Conservation (phyloP, 805 yeast genomes). For the Tetrapisispora arboricola region DNA sequence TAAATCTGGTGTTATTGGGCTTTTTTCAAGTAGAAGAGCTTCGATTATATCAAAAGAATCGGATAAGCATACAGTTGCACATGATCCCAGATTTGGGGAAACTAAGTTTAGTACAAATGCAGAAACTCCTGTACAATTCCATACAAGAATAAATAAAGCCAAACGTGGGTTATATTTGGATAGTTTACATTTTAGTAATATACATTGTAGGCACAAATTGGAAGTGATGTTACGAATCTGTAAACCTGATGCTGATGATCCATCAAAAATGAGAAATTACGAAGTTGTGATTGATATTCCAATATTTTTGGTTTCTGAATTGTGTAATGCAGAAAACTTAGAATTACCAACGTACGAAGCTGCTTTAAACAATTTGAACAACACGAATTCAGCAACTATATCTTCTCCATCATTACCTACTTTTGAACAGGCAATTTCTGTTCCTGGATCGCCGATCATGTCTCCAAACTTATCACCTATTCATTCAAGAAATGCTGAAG, state of each 20-base stretch:
- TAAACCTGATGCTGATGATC: slow-evolving; percentile 41
- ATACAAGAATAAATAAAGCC: slow-evolving; percentile 18
- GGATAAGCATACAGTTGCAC: not conserved
- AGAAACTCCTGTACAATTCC: slow-evolving; percentile 13
- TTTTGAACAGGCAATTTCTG: slow-evolving; percentile 53
- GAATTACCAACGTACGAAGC: slow-evolving; percentile 31
- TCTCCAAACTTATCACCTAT: slow-evolving; percentile 15
- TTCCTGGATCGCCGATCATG: slow-evolving; percentile 37
- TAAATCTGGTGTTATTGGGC: slow-evolving; percentile 1
- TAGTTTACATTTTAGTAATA: slow-evolving; percentile 46
- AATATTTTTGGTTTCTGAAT: slow-evolving; percentile 40
- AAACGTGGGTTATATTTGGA: slow-evolving; percentile 47
- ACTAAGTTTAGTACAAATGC: slow-evolving; percentile 14
- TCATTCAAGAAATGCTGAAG: slow-evolving; percentile 5
- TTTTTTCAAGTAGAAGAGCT: slow-evolving; percentile 1
- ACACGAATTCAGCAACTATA: not conserved
- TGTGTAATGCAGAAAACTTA: slow-evolving; percentile 31
- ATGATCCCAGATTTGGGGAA: slow-evolving; percentile 10
- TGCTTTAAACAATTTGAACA: slow-evolving; percentile 14
- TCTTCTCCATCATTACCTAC: slow-evolving; percentile 36
- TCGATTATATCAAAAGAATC: not conserved
- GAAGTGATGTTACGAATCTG: slow-evolving; percentile 64
- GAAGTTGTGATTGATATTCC: slow-evolving; percentile 79
- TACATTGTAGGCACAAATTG: slow-evolving; percentile 54
- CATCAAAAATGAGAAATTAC: slow-evolving; percentile 52